These are phyloP conservation scores for Solanum lycopersicoides DNA, from an alignment of 257 asterid species.

Conservation along the genomic window DNA sequence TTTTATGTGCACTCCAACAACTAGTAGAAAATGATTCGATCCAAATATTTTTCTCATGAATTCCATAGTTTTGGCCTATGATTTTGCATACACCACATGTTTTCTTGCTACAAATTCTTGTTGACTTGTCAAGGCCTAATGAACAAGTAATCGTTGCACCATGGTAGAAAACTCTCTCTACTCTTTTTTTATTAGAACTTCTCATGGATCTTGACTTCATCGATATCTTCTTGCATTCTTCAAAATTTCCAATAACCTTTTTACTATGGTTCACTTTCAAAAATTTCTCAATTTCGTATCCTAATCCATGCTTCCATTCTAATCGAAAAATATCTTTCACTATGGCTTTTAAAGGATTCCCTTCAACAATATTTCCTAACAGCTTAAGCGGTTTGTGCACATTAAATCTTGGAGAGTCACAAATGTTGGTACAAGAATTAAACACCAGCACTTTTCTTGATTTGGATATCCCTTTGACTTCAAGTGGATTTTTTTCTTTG, in stretches of 20 bases:
- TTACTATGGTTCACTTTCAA: background rate
- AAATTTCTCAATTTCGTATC: background rate
- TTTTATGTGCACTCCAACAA: constrained; percentile 7
- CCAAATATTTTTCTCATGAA: background rate
- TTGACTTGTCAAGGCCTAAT: background rate
- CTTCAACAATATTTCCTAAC: background rate
- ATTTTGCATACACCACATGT: background rate
- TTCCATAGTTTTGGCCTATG: background rate
- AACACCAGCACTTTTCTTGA: background rate
- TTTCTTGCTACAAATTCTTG: background rate
- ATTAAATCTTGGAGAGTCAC: background rate
- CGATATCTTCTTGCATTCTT: background rate
- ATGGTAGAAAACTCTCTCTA: background rate
- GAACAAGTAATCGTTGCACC: background rate
- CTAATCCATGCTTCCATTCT: background rate
- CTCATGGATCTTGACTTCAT: background rate
- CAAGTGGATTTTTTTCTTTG: background rate
- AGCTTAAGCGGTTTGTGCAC: background rate
- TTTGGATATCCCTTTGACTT: background rate
- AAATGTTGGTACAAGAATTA: background rate
- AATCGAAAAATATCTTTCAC: background rate
- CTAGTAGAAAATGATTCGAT: background rate
- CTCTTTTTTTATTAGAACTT: background rate
- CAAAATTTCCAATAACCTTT: background rate
- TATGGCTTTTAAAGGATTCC: background rate